Base-by-base conservation (phyloP, 495 filamentous ascomycete species). In the Podospora fimiseda region DNA sequence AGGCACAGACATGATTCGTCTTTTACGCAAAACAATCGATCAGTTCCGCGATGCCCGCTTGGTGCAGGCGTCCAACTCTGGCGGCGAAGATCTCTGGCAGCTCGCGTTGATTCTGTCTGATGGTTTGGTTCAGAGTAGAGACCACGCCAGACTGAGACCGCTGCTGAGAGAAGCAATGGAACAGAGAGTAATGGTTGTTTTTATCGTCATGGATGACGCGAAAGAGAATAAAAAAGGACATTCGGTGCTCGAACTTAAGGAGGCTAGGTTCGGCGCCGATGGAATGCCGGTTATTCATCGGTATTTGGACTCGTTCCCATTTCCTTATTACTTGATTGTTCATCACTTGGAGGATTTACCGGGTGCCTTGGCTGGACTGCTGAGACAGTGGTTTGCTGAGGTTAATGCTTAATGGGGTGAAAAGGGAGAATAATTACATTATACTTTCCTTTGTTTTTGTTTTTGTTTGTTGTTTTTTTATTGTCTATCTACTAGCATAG, bases 351-450 rank as follows among this genome's bases (percentile, higher is more conserved):
- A 82, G 59, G 90, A 96, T 69, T 74, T 99, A 56, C 94, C 94
- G 19, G 83, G 84, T 18, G 88, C 96, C 48, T 68, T 97, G 71
- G 89, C 90, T 18, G 86, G 82, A 55, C 80, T 95, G 54, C 76
- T 99, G 71, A 88, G 91, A 68, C 91, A 91, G 59, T 97, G 94
- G 93, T 94, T 99, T 80, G 82, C 83, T 2, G 94, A 99, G 77
- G 89, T 97, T 53, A 75, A 70, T 55, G 64, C 65, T 43, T 76
- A 52, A 59, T 30, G 8, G 13, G 20, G 7, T 1, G 15, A 33
- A 33, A 33, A 33, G 11, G 27, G n/a, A n/a, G n/a, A n/a, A n/a
- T n/a, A n/a, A n/a, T n/a, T n/a, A n/a, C n/a, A n/a, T n/a, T n/a
- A n/a, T n/a, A n/a, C n/a, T n/a, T n/a, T n/a, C n/a, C n/a, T n/a